These are phyloP conservation scores for Aspergillus wentii DNA, from an alignment of 495 filamentous ascomycete genomes.

Conservation along the genomic window DNA sequence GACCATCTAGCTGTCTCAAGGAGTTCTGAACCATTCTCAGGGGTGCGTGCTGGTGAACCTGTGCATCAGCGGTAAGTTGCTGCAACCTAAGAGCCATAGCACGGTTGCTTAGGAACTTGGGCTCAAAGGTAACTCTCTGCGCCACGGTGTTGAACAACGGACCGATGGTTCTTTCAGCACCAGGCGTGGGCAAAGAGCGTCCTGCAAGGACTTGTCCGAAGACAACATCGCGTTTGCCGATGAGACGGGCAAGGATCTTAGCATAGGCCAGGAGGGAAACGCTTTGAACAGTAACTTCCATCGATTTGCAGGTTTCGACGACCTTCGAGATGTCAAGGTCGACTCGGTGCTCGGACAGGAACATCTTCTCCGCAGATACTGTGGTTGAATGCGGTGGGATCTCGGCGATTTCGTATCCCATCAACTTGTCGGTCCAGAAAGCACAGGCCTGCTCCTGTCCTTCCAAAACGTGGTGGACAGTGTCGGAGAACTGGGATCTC, in stretches of 20 bases:
- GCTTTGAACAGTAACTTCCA: conserved; percentile 72
- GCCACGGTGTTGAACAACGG: conserved; percentile 92
- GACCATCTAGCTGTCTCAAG: conserved; percentile 19
- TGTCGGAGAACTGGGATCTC: conserved; percentile 24
- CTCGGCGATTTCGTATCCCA: conserved; percentile 16
- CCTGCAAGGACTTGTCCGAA: conserved; percentile 73
- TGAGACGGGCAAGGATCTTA: conserved; percentile 56
- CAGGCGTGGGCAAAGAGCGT: conserved; percentile 58
- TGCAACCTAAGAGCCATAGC: conserved; percentile 38
- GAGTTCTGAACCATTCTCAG: conserved; percentile 22
- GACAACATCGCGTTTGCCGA: conserved; percentile 61
- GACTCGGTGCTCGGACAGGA: conserved; percentile 22
- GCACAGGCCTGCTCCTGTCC: conserved; percentile 18
- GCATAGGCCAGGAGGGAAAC: conserved; percentile 65
- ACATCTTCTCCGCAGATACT: conserved; percentile 15
- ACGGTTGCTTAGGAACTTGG: conserved; percentile 40
- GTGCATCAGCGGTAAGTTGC: conserved; percentile 67
- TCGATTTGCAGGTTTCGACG: conserved; percentile 42
- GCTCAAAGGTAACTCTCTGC: conserved; percentile 34
- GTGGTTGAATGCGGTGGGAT: conserved; percentile 13
- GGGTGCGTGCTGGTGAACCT: conserved; percentile 42
- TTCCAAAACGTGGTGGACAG: conserved; percentile 21
- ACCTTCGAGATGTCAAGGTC: conserved; percentile 33
- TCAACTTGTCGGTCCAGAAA: conserved; percentile 38
- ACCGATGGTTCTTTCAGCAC: conserved; percentile 66